Percentiles rank a stretch among this genome's conserved stretches.
These are phyloP conservation scores for Eremomyces bilateralis DNA, from an alignment of 495 filamentous ascomycete genomes.

Conservation along the genomic window DNA sequence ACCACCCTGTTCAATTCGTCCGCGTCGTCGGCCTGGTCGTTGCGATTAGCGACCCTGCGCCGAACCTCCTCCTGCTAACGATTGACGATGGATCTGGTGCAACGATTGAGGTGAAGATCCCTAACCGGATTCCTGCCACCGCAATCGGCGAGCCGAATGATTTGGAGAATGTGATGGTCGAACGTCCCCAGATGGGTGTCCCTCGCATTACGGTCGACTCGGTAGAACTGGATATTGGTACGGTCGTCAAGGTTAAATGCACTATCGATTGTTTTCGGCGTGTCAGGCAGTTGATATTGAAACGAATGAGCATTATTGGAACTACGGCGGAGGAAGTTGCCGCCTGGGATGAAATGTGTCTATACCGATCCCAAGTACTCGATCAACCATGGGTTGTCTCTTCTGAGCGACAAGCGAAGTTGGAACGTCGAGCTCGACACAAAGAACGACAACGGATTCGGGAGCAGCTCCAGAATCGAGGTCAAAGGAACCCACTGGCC, in stretches of 20 bases:
- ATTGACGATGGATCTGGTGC: constrained; percentile 75
- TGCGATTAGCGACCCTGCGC: constrained; percentile 40
- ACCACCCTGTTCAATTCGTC: constrained; percentile 81
- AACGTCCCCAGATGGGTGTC: constrained; percentile 6
- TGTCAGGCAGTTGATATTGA: constrained; percentile 41
- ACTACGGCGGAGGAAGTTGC: constrained; percentile 39
- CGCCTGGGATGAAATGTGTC: constrained; percentile 47
- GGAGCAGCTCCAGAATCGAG: too few relatives aligned
- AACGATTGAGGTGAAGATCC: constrained; percentile 38
- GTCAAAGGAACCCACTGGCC: too few relatives aligned
- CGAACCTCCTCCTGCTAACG: constrained; percentile 36
- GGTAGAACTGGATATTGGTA: constrained; percentile 34
- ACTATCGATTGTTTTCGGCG: constrained; percentile 39
- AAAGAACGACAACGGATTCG: too few relatives aligned
- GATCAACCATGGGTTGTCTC: constrained; percentile 53
- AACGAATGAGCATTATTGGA: constrained; percentile 30
- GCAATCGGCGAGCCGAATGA: constrained; percentile 9
- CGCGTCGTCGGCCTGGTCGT: constrained; percentile 56
- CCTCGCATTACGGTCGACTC: constrained; percentile 11
- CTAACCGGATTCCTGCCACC: constrained; percentile 4
- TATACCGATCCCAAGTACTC: constrained; percentile 43
- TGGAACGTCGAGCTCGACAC: too few relatives aligned
- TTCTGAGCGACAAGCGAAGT: too few relatives aligned
- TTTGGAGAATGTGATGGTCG: constrained; percentile 11
- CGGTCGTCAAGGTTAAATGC: constrained; percentile 59